A percentile compares a stretch with the other conserved stretches of the same genome.
Conservation (phyloP, 441 rosid genomes). For the Brassica hybrid region DNA sequence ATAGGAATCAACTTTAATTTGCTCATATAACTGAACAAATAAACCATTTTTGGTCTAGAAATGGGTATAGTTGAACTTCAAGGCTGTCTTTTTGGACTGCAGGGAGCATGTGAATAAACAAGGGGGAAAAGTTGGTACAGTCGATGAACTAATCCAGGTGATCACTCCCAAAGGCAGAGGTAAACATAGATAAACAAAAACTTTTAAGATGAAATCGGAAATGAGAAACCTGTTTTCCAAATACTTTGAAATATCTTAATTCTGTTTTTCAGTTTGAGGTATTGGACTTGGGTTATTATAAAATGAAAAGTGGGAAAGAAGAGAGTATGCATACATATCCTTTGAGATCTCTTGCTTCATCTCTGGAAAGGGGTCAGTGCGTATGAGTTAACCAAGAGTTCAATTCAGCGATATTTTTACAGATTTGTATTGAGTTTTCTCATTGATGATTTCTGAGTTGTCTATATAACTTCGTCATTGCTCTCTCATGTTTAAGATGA, state of each 20-base stretch:
- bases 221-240: not conserved
- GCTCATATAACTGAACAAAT: no score
- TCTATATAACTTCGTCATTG: not conserved
- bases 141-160: constrained; percentile 78
- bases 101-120: constrained; percentile 81
- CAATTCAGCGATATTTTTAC: not conserved
- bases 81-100: not conserved
- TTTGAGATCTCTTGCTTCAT: not conserved
- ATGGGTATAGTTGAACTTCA: no score
- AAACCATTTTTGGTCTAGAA: no score
- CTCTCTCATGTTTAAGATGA: not conserved
- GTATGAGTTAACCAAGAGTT: not conserved
- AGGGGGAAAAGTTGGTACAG: constrained; percentile 78
- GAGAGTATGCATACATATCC: not conserved
- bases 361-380: not conserved
- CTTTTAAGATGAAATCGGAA: no score
- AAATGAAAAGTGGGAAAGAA: not conserved
- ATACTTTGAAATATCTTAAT: not conserved
- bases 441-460: not conserved
- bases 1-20: no score
- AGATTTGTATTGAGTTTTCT: not conserved
- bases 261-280: not conserved
- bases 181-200: constrained; percentile 14
- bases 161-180: constrained; percentile 95
- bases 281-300: not conserved